A percentile compares a stretch with the other conserved stretches of the same genome.
Evolutionary conservation across 805 yeast species (phyloP).

Genomic region (Grigorovia yakushimaensis): DNA sequence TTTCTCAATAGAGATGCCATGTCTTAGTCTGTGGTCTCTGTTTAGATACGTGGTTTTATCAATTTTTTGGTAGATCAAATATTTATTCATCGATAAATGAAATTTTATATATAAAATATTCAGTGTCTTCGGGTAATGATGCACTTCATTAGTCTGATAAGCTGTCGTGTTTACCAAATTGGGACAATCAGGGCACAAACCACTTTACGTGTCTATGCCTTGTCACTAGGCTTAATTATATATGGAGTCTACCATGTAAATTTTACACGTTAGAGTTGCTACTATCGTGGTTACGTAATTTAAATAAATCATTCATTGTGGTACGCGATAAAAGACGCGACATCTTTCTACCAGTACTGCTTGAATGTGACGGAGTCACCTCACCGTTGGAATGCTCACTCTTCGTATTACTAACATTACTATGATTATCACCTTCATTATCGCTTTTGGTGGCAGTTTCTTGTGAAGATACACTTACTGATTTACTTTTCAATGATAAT

Average conservation of each 20-base stretch:
- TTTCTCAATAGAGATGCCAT: constrained; percentile 34
- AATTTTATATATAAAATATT: not conserved
- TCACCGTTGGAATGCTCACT: not conserved
- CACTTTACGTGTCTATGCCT: too few relatives aligned
- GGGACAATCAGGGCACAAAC: too few relatives aligned
- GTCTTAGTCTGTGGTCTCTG: not conserved
- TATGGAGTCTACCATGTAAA: too few relatives aligned
- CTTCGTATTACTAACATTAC: not conserved
- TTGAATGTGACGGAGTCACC: constrained; percentile 3
- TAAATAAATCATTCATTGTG: constrained; percentile 21
- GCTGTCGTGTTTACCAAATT: not conserved
- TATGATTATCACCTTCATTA: not conserved
- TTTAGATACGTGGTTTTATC: not conserved
- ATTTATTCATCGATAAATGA: not conserved
- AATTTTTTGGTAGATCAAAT: not conserved
- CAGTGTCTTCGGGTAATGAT: not conserved
- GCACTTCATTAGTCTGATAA: not conserved
- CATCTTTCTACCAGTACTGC: constrained; percentile 18
- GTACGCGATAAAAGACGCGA: constrained; percentile 21
- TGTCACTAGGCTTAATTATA: too few relatives aligned
- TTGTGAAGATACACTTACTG: constrained; percentile 5
- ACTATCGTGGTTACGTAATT: constrained; percentile 18
- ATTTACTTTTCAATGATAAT: constrained; percentile 6
- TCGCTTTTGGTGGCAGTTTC: constrained; percentile 1
- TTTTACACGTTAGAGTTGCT: not conserved